phyloP scores from a whole-genome alignment of 257 asterid species.

The Solanum bulbocastanum region DNA sequence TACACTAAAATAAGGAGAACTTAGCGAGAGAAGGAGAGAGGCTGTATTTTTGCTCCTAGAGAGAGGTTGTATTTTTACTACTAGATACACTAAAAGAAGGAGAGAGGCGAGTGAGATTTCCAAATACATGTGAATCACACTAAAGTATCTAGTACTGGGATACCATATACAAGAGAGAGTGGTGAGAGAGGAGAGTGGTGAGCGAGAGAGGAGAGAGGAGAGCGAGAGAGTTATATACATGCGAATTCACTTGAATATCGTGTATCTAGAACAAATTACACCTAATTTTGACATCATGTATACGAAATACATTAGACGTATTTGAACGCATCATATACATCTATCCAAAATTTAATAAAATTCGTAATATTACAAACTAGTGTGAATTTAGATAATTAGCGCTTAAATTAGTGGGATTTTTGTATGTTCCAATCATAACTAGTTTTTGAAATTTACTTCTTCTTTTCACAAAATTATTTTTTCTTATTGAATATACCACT shows the following conservation, averaged over 20 bases:
- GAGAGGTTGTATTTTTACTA: too few relatives aligned
- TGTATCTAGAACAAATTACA: too few relatives aligned
- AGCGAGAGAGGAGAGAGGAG: background rate
- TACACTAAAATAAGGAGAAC: too few relatives aligned
- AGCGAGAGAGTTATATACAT: background rate
- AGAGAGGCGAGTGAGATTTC: background rate
- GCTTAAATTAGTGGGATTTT: too few relatives aligned
- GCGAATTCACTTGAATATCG: fast-evolving
- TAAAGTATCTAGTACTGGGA: too few relatives aligned
- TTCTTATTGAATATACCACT: background rate
- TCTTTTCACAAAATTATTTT: background rate
- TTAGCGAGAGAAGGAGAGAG: background rate
- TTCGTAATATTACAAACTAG: background rate
- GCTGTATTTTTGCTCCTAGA: too few relatives aligned
- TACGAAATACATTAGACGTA: too few relatives aligned
- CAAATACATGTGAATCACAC: too few relatives aligned
- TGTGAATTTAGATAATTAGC: background rate
- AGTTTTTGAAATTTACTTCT: background rate
- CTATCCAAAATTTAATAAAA: fast-evolving
- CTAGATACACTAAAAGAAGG: too few relatives aligned
- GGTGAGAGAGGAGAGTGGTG: too few relatives aligned
- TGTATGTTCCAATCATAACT: background rate
- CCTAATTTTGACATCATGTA: fast-evolving
- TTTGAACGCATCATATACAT: too few relatives aligned
- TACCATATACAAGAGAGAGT: too few relatives aligned